Base-by-base conservation (phyloP, 176 grass and related monocot species). In the Tillandsia leiboldiana region DNA sequence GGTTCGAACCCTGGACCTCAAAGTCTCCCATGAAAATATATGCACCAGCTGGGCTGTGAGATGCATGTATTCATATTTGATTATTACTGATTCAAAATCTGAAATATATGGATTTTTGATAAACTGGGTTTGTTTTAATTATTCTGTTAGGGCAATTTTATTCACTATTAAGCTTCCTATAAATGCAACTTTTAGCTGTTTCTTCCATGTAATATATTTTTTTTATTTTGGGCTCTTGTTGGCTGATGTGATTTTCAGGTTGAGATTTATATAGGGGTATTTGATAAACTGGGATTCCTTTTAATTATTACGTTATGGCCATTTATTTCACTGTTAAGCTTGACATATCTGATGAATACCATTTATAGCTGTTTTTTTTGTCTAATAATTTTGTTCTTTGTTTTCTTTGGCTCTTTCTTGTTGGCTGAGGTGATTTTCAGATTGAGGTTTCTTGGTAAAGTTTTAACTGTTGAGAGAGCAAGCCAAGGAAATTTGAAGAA, bases 401-500 rank as follows among this genome's bases (percentile, higher is more conserved):
- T 61, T 61, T 22, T 22, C 15, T 61, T 61, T 61, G 1, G 15
- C 56, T 61, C 56, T 18, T 61, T 26, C 49, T 70, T 64, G 53
- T 53, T 76, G 5, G 14, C 63, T 84, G 69, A 73, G 49, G 33
- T 74, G 50, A 58, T 78, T 81, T 82, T 72, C 68, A 96, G 92
- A 82, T 74, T 92, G 81, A 92, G 83, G 70, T 90, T 96, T 71
- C 86, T 96, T 1, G 89, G 89, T 51, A 92, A 92, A 85, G 81
- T 89, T 11, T 72, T 96, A 62, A 72, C 61, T 56, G 93, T 96
- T 0, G 88, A 96, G 84, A 80, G 81, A 86, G 83, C 67, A 15
- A 79, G 78, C 77, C 69, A 72, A 50, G 48, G 63, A 72, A 79
- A 78, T 84, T 50, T 77, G 47, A 88, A 91, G 29, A 77, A 51